phyloP scores from a whole-genome alignment of 139 green algal species.

The Gonium pectorale region DNA sequence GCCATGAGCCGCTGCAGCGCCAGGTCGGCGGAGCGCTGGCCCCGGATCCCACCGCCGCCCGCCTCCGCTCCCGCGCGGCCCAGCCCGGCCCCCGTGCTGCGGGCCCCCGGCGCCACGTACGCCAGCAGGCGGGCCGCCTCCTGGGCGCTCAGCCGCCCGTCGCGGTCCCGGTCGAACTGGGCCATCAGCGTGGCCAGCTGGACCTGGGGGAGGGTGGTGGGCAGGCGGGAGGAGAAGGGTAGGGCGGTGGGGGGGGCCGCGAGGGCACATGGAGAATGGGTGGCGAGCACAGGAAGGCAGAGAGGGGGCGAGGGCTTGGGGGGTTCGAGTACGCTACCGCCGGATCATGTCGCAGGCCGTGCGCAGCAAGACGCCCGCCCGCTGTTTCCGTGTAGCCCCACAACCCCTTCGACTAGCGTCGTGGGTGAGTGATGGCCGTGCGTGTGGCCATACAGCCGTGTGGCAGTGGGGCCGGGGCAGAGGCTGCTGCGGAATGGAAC shows the following conservation, averaged over 20 bases:
- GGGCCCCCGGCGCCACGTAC: constrained; percentile 11
- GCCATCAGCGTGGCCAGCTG: constrained; percentile 31
- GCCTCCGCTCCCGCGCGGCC: neutral
- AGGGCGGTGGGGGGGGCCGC: too few species aligned
- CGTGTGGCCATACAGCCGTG: too few species aligned
- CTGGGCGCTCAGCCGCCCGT: constrained; percentile 8
- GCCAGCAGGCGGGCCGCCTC: constrained; percentile 44
- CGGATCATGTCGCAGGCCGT: too few species aligned
- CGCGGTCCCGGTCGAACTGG: constrained; percentile 46
- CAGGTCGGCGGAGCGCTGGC: neutral
- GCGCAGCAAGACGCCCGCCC: too few species aligned
- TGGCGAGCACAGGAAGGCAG: too few species aligned
- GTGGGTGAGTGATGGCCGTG: too few species aligned
- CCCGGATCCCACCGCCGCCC: neutral
- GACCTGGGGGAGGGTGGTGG: neutral
- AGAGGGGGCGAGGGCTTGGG: too few species aligned
- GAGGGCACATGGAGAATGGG: too few species aligned
- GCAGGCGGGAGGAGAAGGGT: neutral
- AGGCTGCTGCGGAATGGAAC: too few species aligned
- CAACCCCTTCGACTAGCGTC: neutral
- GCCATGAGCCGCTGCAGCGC: constrained; percentile 29
- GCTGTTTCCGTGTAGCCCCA: too few species aligned
- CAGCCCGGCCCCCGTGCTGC: neutral
- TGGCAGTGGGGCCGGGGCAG: too few species aligned
- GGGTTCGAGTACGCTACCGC: too few species aligned